Conservation (phyloP, 805 yeast genomes). For the Sugiyamaella mastotermitis region DNA sequence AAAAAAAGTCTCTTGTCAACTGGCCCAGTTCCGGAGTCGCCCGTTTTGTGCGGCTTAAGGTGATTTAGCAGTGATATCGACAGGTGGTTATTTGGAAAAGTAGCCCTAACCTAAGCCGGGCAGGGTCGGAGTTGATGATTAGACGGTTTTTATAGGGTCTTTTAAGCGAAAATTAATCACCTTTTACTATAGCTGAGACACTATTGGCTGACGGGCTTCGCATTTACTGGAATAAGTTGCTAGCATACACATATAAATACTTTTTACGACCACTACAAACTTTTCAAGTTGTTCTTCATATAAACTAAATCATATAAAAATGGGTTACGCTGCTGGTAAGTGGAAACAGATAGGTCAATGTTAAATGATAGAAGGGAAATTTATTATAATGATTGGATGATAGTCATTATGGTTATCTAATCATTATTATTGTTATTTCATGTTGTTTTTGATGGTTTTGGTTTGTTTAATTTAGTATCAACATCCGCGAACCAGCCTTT, state of each 20-base stretch:
- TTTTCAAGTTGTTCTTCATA: no score
- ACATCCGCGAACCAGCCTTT: background rate
- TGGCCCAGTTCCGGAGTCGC: no score
- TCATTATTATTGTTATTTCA: background rate
- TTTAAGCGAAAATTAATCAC: background rate
- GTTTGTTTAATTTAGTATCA: background rate
- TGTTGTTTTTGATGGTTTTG: background rate
- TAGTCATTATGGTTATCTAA: background rate
- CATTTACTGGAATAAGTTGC: background rate
- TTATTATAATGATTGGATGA: background rate
- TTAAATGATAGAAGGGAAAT: background rate
- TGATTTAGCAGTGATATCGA: no score
- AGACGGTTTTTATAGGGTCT: slow-evolving; percentile 1
- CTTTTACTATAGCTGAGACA: slow-evolving; percentile 2
- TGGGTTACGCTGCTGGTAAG: slow-evolving; percentile 14
- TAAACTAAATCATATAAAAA: slow-evolving; percentile 1
- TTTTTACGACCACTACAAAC: no score
- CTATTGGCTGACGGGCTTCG: slow-evolving; percentile 8
- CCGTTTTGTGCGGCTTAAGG: no score
- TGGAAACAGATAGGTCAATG: slow-evolving; percentile 1
- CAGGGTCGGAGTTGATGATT: slow-evolving; percentile 1
- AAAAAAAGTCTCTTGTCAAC: no score
- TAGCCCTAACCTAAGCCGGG: no score
- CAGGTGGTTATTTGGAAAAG: no score
- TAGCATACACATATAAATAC: slow-evolving; percentile 1